Base-by-base conservation (phyloP, 140 eudicot species). In the Cichorium intybus region DNA sequence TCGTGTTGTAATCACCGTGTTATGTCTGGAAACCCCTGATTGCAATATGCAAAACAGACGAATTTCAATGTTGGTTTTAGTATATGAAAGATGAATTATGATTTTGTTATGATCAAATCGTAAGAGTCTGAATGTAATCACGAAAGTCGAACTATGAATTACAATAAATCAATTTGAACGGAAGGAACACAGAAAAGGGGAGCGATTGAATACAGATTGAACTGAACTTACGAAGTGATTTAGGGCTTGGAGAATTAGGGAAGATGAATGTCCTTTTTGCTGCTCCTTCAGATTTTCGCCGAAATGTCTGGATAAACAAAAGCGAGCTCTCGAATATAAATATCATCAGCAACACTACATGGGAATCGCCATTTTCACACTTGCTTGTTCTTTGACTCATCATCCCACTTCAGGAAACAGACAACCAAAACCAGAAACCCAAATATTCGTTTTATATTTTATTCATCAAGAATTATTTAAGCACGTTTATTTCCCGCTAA, bases 211-310 rank as follows among this genome's bases (percentile, higher is more conserved):
- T 41, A 41, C 1, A 41, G 18, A 41, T 41, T 14, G 0, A 60
- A 60, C 52, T 23, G 52, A 60, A 28, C 53, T 60, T 60, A 60
- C 26, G 52, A 14, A 39, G 53, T 39, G 10, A 60, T 18, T 60
- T 35, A 60, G 51, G 31, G 33, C 26, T 37, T 35, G 31, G 7
- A 37, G 33, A 37, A 35, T 60, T 35, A 7, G 66, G 66, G 66
- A 60, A 21, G 66, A 60, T 34, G 51, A 56, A 24, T 17, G 41
- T n/a, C 4, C 46, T 37, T 41, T 7, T 41, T 14, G 17, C 48
- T 27, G 74, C 26, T 37, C 10, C 54, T 53, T 10, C 74, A 21
- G 57, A 56, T 68, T 7, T 43, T 68, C 24, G 66, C 55, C 23
- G 48, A 68, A 66, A 17, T 43, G 57, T 68, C 2, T 7, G 43